Evolutionary conservation across 2,329 filamentous ascomycete species (phyloP), one percentile per base, ranked within the genome.

Genomic region (Alternaria incomplexa): DNA sequence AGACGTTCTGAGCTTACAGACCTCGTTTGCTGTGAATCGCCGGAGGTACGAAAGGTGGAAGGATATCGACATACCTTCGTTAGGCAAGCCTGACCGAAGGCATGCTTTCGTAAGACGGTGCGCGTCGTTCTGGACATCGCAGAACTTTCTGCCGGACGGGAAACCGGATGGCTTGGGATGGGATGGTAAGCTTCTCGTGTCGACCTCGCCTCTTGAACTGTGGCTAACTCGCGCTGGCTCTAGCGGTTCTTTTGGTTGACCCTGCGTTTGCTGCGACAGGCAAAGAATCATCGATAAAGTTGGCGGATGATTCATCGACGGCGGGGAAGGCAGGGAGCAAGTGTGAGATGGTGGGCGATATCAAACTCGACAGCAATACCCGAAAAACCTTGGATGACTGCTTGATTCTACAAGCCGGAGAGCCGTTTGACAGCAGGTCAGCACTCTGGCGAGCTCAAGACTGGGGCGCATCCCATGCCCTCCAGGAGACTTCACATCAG

Each of bases 121-220:
- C 36, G 67, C 67, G 9, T 70, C 65, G 51, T 71, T 71, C 53
- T 73, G 70, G 70, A 66, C 63, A 11, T 58, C 56, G 5, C 56
- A 58, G 25, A 36, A 22, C 30, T 40, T 25, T 30, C 23, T 25
- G 30, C 12, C 45, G 23, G 8, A 26, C n/a, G 45, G 23, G 26
- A 47, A 12, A 11, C 7, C 45, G 23, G 10, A 26, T 28, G 45
- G 9, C 8, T 10, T 17, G 13, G 56, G 56, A 12, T 58, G 56
- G 56, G 56, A 58, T 58, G 56, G 56, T 58, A 9, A 48, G 23
- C 25, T 47, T 8, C 11, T n/a, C 8, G 17, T 13, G 17, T 26
- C 25, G 6, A 6, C 6, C 28, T 3, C 5, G 28, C 0, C 12
- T 30, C 5, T 5, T 30, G 28, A 13, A 13, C 3, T 7, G 28